Evolutionary conservation across 768 basidiomycete species (phyloP).

Genomic region (Rhizopogon sp.): DNA sequence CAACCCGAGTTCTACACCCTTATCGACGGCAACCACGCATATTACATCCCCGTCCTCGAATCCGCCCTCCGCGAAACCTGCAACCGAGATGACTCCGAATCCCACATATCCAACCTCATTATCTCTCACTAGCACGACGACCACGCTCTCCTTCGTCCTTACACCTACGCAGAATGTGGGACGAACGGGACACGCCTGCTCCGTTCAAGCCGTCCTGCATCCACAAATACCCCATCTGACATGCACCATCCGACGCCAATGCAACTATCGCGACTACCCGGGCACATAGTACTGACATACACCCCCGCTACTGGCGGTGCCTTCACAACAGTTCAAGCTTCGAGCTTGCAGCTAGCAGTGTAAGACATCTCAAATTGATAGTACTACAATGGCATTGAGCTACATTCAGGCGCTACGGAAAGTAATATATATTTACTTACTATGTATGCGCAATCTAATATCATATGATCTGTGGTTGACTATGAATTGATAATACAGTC

Average conservation of each 20-base stretch:
- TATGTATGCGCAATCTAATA: too few species aligned
- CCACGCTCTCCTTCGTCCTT: slow-evolving; percentile 70
- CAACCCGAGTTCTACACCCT: slow-evolving; percentile 75
- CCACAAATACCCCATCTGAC: slow-evolving; percentile 61
- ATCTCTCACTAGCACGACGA: slow-evolving; percentile 90
- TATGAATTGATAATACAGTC: too few species aligned
- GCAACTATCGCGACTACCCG: slow-evolving; percentile 29
- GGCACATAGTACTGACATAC: too few species aligned
- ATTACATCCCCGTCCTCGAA: slow-evolving; percentile 56
- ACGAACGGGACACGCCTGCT: slow-evolving; percentile 34
- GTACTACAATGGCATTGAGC: too few species aligned
- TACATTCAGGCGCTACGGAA: too few species aligned
- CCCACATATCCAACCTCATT: slow-evolving; percentile 82
- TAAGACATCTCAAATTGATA: too few species aligned
- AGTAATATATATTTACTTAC: too few species aligned
- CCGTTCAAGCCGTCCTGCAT: slow-evolving; percentile 65
- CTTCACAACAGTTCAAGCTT: too few species aligned
- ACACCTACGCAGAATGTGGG: slow-evolving; percentile 61
- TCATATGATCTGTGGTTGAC: too few species aligned
- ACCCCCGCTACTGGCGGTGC: slow-evolving; percentile 17
- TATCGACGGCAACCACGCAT: slow-evolving; percentile 68
- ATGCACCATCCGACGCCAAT: slow-evolving; percentile 25
- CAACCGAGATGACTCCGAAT: slow-evolving; percentile 29
- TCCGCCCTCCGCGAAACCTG: slow-evolving; percentile 45
- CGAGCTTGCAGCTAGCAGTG: too few species aligned